Base-by-base conservation (phyloP, 306 rosid genomes). In the Inga laurina region DNA sequence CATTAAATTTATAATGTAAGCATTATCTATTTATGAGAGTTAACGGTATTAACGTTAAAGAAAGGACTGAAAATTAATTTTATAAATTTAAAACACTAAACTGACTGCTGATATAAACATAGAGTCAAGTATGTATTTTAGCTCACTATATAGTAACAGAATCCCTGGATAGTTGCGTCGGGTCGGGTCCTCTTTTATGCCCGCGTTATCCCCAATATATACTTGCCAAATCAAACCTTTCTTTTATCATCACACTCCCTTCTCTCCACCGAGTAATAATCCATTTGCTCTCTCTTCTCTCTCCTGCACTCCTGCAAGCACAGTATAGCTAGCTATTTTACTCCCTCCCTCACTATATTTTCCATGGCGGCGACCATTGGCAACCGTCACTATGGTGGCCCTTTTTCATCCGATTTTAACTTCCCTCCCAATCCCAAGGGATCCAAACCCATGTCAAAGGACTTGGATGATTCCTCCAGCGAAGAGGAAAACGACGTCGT, bases 361-460 rank as follows among this genome's bases (percentile, higher is more conserved):
- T 2, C 82, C 27, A 92, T 91, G 97, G 90, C 95, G 69, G 87
- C 97, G 43, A 90, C 93, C 12, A 90, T 91, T 1, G 79, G 82
- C 21, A 87, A 88, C 82, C 88, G 94, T 49, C 94, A 79, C 43
- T 88, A 80, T 71, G 48, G 80, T 16, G 73, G 41, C 46, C 82
- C 87, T 37, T 4, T n/a, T 39, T 30, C 83, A 3, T 24, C 7
- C 10, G 84, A 68, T n/a, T 62, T 56, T 16, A 85, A 69, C 72
- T 74, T 80, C 43, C 84, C 85, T 0, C 22, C 76, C 5, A 56
- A 14, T 43, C 82, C 82, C 24, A 30, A 78, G 39, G 75, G 61
- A 10, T 27, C 45, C 24, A 22, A 79, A 12, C 11, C 18, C 8
- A 12, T 22, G 18, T 67, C 12, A 0, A 15, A 71, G 72, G 37